Evolutionary conservation across 805 yeast genomes (phyloP), one percentile per base, ranked within the genome.

Genomic region (Jamesozyma rosinii): DNA sequence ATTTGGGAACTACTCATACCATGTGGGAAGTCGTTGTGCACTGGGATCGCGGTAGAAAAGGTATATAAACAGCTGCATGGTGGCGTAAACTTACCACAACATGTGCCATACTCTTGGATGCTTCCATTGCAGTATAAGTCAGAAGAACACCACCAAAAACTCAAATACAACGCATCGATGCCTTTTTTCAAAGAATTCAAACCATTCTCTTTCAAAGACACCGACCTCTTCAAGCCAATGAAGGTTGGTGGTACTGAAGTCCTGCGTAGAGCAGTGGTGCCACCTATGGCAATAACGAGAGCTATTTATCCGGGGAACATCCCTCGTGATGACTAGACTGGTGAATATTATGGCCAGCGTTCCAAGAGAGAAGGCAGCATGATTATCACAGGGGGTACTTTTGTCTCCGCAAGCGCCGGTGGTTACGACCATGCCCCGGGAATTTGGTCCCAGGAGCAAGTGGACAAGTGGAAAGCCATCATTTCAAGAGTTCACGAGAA

Each of bases 361-460:
- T 69, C 83, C 0, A 53, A 60, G 34, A 58, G 59, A 39, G 72
- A 73, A 17, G 85, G 85, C 13, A 64, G 38, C 8, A 57, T 80
- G 41, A 49, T 79, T 31, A 69, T 76, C 47, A 61, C 79, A 4
- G 86, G 80, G 55, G 84, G 76, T 4, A 70, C 79, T 1, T 67
- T 66, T 49, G 67, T 70, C 15, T 59, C 76, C 8, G 50, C 58
- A 1, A 57, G 51, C 35, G 58, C 63, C 20, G 71, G 77, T 32
- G 63, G 71, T 14, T 66, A 62, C 45, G 54, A 53, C 10, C 42
- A 55, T 18, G 70, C 62, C 2, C 79, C 82, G 15, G 77, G 77
- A 47, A 66, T 76, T 40, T 68, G 65, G 58, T 65, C 59, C 19
- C 68, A 69, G 4, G 56, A 62, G 22, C 81, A 76, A 47, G 64